Conservation (phyloP, 192 early-diverging fungal genomes). For the Coemansia sp. region DNA sequence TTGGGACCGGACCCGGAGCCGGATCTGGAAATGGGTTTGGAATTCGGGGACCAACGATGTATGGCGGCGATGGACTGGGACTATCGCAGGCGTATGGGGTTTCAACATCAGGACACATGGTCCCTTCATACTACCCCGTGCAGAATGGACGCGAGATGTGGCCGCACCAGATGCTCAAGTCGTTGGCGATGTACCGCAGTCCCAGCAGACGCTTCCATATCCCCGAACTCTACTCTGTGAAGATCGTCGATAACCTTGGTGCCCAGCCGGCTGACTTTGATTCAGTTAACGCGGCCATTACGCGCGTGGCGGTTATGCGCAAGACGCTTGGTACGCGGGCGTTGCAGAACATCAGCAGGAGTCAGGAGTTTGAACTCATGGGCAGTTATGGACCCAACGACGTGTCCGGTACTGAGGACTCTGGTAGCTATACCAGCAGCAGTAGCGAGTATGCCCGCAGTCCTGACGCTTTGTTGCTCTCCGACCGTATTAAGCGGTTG, state of each 20-base stretch:
- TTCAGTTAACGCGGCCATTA: slow-evolving; percentile 48
- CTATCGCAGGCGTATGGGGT: slow-evolving; percentile 8
- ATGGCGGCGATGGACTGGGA: background rate
- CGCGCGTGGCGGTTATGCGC: slow-evolving; percentile 32
- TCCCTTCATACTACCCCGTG: slow-evolving; percentile 36
- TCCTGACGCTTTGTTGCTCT: background rate
- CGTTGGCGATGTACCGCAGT: slow-evolving; percentile 14
- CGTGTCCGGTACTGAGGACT: background rate
- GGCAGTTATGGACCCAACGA: slow-evolving; percentile 11
- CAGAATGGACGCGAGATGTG: slow-evolving; percentile 34
- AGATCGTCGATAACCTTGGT: slow-evolving; percentile 36
- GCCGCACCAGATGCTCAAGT: slow-evolving; percentile 42
- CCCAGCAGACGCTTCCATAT: slow-evolving; percentile 12
- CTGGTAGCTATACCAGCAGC: background rate
- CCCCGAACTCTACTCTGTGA: slow-evolving; percentile 23
- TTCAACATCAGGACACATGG: slow-evolving; percentile 4
- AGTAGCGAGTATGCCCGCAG: slow-evolving; percentile 5
- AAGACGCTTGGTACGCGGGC: slow-evolving; percentile 9
- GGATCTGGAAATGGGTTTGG: background rate
- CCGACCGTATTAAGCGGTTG: slow-evolving; percentile 1
- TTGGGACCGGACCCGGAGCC: background rate
- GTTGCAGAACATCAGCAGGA: background rate
- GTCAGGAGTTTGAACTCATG: background rate
- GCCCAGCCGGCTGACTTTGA: slow-evolving; percentile 35
- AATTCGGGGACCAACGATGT: background rate